Evolutionary conservation across 768 basidiomycete genomes (phyloP).

Genomic region (Pisolithus tinctorius): DNA sequence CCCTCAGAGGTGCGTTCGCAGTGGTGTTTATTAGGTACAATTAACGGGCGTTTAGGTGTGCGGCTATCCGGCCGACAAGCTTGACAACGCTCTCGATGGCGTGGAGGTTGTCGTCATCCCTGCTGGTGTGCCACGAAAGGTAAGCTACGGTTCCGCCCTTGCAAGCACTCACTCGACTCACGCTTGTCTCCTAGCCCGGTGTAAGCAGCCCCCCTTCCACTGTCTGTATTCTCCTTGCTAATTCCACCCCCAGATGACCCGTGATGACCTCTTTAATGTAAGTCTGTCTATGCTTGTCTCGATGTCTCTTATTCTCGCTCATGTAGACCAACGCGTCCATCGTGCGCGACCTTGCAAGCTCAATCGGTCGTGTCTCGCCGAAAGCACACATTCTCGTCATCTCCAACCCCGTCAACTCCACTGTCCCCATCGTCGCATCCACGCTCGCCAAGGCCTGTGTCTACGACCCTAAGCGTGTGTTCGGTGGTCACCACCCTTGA

Average conservation of each 20-base stretch:
- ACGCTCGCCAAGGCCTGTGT: conserved; percentile 89
- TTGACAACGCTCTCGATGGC: conserved; percentile 85
- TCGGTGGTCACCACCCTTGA: conserved; percentile 98
- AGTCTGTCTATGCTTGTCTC: conserved; percentile 21
- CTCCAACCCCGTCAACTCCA: conserved; percentile 98
- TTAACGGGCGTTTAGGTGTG: conserved; percentile 44
- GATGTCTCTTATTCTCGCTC: not conserved
- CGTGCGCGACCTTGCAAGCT: conserved; percentile 89
- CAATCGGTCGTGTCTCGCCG: conserved; percentile 80
- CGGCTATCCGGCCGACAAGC: conserved; percentile 78
- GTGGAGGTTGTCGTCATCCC: conserved; percentile 94
- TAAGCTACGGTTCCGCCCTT: conserved; percentile 26
- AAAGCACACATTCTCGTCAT: conserved; percentile 94
- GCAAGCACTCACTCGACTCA: conserved; percentile 12
- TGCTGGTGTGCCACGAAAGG: conserved; percentile 98
- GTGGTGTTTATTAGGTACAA: conserved; percentile 18
- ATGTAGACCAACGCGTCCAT: conserved; percentile 92
- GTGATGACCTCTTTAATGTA: conserved; percentile 94
- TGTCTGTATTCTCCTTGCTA: conserved; percentile 14
- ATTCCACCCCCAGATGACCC: conserved; percentile 70
- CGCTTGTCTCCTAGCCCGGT: conserved; percentile 53
- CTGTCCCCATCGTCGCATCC: conserved; percentile 93
- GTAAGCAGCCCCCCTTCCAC: conserved; percentile 45
- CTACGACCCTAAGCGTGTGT: conserved; percentile 83
- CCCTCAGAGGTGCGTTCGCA: conserved; percentile 70